Evolutionary conservation across 1,139 yeast genomes (phyloP).

Genomic region (Hyphopichia wangnamkhiaoensis): DNA sequence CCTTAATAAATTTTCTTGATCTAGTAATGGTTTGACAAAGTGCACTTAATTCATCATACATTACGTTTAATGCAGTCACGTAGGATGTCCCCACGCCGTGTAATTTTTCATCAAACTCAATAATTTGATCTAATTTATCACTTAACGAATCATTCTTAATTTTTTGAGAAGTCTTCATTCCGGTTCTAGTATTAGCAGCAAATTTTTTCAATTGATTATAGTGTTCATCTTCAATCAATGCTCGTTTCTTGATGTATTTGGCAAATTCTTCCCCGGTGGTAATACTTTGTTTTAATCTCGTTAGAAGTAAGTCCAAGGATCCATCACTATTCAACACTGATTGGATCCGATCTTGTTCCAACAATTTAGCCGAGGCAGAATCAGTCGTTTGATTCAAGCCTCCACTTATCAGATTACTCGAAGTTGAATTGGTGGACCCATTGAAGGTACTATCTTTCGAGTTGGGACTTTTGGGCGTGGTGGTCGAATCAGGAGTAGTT

Average conservation of each 20-base stretch:
- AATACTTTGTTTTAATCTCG: slow-evolving; percentile 76
- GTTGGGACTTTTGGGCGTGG: neutral
- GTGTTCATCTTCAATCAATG: slow-evolving; percentile 78
- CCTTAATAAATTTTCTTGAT: slow-evolving; percentile 74
- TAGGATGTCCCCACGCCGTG: slow-evolving; percentile 73
- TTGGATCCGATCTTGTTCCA: slow-evolving; percentile 31
- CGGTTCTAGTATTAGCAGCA: slow-evolving; percentile 53
- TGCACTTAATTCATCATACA: slow-evolving; percentile 84
- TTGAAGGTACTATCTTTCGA: neutral
- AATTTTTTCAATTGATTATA: slow-evolving; percentile 71
- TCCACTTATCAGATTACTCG: neutral
- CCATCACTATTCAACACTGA: slow-evolving; percentile 39
- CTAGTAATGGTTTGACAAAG: slow-evolving; percentile 68
- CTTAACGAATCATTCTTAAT: slow-evolving; percentile 72
- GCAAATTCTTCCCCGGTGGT: slow-evolving; percentile 84
- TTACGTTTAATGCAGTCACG: slow-evolving; percentile 75
- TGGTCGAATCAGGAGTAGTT: neutral
- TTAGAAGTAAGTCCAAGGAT: slow-evolving; percentile 63
- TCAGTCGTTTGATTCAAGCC: slow-evolving; percentile 10
- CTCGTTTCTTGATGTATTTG: slow-evolving; percentile 75
- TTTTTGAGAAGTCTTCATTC: slow-evolving; percentile 49
- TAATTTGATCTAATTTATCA: slow-evolving; percentile 62
- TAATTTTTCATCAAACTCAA: slow-evolving; percentile 76
- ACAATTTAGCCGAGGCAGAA: slow-evolving; percentile 19
- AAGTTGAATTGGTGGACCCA: neutral